Conservation (phyloP, 768 basidiomycete species). For the Hygrocybe coccinea region DNA sequence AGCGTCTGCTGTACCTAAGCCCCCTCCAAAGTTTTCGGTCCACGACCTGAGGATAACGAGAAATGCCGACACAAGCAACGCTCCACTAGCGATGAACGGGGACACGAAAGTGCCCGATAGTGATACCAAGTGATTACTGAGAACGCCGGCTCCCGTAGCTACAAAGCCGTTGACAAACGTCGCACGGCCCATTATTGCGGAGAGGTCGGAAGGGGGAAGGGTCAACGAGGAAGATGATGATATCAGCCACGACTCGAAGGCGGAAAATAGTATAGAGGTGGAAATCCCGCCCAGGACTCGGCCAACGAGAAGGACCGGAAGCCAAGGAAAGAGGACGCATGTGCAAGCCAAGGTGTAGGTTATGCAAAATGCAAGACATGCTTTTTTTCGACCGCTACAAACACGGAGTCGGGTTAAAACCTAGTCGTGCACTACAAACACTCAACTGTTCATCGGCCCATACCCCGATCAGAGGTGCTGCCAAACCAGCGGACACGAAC, state of each 20-base stretch:
- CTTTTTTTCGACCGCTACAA: slow-evolving; percentile 56
- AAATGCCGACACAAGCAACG: slow-evolving; percentile 49
- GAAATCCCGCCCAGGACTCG: slow-evolving; percentile 67
- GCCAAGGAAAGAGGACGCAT: slow-evolving; percentile 50
- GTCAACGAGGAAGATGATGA: slow-evolving; percentile 50
- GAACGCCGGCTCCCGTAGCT: slow-evolving; percentile 61
- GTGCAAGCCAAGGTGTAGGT: slow-evolving; percentile 58
- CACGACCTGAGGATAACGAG: slow-evolving; percentile 54
- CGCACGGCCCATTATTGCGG: slow-evolving; percentile 66
- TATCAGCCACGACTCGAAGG: slow-evolving; percentile 75
- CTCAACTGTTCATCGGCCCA: slow-evolving; percentile 80
- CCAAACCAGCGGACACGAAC: slow-evolving; percentile 63
- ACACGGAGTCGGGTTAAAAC: neutral
- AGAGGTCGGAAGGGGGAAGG: slow-evolving; percentile 55
- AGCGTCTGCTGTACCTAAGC: slow-evolving; percentile 23
- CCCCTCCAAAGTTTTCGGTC: slow-evolving; percentile 66
- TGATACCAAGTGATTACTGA: slow-evolving; percentile 60
- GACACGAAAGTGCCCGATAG: slow-evolving; percentile 48
- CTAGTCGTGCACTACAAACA: slow-evolving; percentile 20
- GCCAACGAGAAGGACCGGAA: slow-evolving; percentile 59
- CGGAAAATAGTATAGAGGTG: slow-evolving; percentile 71
- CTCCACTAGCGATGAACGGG: slow-evolving; percentile 64
- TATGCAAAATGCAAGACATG: slow-evolving; percentile 70
- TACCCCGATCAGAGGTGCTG: slow-evolving; percentile 66
- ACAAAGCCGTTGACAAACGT: slow-evolving; percentile 71